phyloP scores from a whole-genome alignment of 805 yeast genomes.

The Metschnikowia lachancei region DNA sequence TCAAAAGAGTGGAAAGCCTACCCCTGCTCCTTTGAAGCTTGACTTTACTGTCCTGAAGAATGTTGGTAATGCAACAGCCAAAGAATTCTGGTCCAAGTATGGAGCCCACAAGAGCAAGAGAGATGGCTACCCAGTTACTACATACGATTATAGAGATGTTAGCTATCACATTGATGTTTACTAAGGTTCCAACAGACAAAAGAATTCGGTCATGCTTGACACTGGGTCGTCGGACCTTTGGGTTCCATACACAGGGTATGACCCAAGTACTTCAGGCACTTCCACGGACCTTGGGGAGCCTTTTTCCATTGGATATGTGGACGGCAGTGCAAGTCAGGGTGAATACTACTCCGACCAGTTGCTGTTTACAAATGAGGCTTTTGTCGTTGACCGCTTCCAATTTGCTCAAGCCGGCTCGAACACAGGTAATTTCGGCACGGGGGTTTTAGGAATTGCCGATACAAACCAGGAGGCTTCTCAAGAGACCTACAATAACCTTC shows the following conservation, averaged over 20 bases:
- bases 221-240: constrained; percentile 45
- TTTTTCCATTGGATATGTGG: constrained; percentile 11
- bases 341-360: constrained; percentile 13
- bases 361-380: constrained; percentile 1
- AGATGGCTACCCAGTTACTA: constrained; percentile 8
- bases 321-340: constrained; percentile 7
- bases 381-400: constrained; percentile 8
- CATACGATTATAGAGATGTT: constrained; percentile 11
- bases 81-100: neutral
- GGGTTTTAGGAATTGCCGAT: constrained; percentile 14
- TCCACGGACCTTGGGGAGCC: constrained; percentile 9
- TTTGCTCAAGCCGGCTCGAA: constrained; percentile 8
- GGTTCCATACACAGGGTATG: constrained; percentile 21
- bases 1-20: neutral
- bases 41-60: constrained; percentile 13
- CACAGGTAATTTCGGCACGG: neutral
- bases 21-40: constrained; percentile 7
- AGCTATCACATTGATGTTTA: constrained; percentile 12
- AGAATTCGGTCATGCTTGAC: constrained; percentile 34
- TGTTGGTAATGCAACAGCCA: constrained; percentile 1
- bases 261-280: constrained; percentile 4
- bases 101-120: constrained; percentile 1
- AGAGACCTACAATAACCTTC: constrained; percentile 47
- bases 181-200: constrained; percentile 29
- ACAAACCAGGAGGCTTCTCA: neutral